These are phyloP conservation scores for Nyssa sinensis DNA, from an alignment of 148 eudicot genomes.

Conservation along the genomic window DNA sequence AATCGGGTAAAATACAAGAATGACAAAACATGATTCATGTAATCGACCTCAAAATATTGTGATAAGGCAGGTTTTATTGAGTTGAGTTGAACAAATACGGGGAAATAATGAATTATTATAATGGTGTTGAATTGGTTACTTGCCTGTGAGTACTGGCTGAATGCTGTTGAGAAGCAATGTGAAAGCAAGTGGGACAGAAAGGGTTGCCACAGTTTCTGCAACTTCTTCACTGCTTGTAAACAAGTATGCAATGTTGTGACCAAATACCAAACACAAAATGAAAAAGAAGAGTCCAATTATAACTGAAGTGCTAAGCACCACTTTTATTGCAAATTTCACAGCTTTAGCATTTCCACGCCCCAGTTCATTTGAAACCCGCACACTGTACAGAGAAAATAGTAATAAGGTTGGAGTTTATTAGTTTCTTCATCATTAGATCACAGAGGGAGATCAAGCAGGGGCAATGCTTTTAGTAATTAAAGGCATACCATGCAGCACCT, in stretches of 20 bases:
- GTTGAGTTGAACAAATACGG: too few species aligned
- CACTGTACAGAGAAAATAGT: conserved; percentile 35
- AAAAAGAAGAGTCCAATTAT: conserved; percentile 43
- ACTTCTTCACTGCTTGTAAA: conserved; percentile 45
- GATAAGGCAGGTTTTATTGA: too few species aligned
- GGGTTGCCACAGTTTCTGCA: conserved; percentile 32
- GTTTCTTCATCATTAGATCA: not conserved
- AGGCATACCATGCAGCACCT: conserved; percentile 55
- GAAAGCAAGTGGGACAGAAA: conserved; percentile 44
- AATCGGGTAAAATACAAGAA: too few species aligned
- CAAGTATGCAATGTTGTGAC: conserved; percentile 26
- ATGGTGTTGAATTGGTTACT: conserved; percentile 9
- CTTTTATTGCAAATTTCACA: conserved; percentile 63
- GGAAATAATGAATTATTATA: too few species aligned
- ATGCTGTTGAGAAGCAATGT: conserved; percentile 41
- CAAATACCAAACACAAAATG: conserved; percentile 31
- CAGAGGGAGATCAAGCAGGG: not conserved
- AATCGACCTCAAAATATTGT: too few species aligned
- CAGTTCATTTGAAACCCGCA: conserved; percentile 72
- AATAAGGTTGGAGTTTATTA: too few species aligned
- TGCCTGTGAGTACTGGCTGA: conserved; percentile 49
- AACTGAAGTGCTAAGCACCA: conserved; percentile 49
- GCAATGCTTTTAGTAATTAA: not conserved
- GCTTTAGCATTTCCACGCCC: conserved; percentile 69
- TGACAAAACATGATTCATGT: too few species aligned